Conservation (phyloP, 352 stramenopile species). For the Globisporangium cylindrosporum region DNA sequence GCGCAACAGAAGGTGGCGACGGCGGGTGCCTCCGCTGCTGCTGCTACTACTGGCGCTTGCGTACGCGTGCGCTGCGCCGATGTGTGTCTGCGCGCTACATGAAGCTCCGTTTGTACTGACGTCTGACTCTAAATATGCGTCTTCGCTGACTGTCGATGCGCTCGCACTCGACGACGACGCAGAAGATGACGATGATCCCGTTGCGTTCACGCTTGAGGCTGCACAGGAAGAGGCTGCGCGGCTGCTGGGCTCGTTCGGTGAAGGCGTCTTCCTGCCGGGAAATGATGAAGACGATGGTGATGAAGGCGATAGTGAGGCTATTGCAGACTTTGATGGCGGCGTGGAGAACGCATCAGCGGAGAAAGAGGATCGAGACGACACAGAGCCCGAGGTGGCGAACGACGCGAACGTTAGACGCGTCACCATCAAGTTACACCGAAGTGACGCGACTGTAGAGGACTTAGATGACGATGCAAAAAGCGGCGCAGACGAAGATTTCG, state of each 20-base stretch:
- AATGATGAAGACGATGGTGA: not conserved
- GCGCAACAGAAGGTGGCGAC: not conserved
- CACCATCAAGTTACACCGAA: not conserved
- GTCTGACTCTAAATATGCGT: not conserved
- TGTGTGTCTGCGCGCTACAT: not conserved
- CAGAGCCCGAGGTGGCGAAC: not conserved
- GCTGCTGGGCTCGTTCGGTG: slow-evolving; percentile 9
- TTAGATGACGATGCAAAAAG: not conserved
- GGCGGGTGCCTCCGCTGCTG: not conserved
- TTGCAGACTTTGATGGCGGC: not conserved
- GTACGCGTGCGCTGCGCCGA: not conserved
- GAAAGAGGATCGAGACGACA: not conserved
- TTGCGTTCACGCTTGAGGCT: slow-evolving; percentile 12
- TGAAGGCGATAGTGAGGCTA: not conserved
- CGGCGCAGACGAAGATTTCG: not conserved
- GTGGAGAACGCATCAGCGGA: not conserved
- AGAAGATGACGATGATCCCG: not conserved
- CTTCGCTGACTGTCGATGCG: not conserved
- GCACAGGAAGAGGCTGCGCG: slow-evolving; percentile 14
- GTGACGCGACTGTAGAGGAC: not conserved
- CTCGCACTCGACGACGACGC: not conserved
- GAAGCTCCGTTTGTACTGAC: not conserved
- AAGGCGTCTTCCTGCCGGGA: not conserved
- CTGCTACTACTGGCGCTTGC: not conserved
- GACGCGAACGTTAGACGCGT: slow-evolving; percentile 2